These are phyloP conservation scores for Yarrowia keelungensis DNA, from an alignment of 805 yeast species.

Conservation along the genomic window DNA sequence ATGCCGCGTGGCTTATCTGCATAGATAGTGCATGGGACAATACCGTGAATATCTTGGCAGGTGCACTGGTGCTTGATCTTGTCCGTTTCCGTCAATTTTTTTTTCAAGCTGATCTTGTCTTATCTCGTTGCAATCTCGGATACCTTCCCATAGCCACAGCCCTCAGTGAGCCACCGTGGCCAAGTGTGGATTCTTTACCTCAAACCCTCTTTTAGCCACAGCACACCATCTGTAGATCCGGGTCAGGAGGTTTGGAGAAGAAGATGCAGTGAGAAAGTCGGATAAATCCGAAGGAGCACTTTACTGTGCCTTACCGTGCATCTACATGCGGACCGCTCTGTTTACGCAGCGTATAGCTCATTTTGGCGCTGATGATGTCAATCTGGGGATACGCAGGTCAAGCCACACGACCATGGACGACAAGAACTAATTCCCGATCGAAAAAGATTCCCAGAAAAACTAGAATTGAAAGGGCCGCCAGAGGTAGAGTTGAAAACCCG, in stretches of 20 bases:
- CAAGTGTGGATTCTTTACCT: slow-evolving; percentile 33
- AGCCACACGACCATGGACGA: slow-evolving; percentile 1
- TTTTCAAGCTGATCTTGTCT: not conserved
- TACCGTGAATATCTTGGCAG: not conserved
- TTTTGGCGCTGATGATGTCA: not conserved
- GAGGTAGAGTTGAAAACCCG: not conserved
- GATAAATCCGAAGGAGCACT: slow-evolving; percentile 1
- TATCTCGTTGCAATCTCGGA: not conserved
- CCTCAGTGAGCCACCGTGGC: slow-evolving; percentile 16
- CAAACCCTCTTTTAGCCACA: slow-evolving; percentile 39
- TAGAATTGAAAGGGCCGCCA: not conserved
- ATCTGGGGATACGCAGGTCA: not conserved
- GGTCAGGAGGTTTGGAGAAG: slow-evolving; percentile 23
- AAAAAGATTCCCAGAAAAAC: not conserved
- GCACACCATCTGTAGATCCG: slow-evolving; percentile 37
- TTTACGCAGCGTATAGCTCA: not conserved
- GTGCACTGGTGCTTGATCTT: not conserved
- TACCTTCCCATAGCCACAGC: slow-evolving; percentile 10
- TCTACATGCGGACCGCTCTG: not conserved
- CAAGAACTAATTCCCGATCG: not conserved
- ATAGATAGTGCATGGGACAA: slow-evolving; percentile 19
- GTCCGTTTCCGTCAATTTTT: not conserved
- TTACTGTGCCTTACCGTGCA: slow-evolving; percentile 2
- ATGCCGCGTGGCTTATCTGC: slow-evolving; percentile 9
- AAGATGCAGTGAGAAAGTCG: not conserved